Conservation (phyloP, 495 filamentous ascomycete species). For the Annulohypoxylon stygium region DNA sequence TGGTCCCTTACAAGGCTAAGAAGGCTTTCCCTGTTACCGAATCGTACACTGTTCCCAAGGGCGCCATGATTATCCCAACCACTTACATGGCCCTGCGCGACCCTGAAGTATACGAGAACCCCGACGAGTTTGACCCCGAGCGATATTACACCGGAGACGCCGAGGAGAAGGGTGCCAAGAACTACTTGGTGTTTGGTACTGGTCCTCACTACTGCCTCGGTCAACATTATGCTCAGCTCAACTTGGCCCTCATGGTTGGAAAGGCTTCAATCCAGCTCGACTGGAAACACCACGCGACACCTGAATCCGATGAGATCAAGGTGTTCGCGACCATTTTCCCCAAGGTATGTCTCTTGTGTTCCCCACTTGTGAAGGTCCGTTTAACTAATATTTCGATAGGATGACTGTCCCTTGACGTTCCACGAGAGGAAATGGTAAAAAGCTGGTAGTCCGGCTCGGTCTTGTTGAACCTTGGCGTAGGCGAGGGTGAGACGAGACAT, state of each 20-base stretch:
- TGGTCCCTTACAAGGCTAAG: constrained; percentile 97
- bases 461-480: neutral
- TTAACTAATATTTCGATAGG: constrained; percentile 58
- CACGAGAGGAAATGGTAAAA: constrained; percentile 59
- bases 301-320: constrained; percentile 90
- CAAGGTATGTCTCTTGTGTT: constrained; percentile 72
- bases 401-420: constrained; percentile 77
- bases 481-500: constrained; percentile 9
- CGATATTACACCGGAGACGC: constrained; percentile 92
- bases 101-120: constrained; percentile 89
- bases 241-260: constrained; percentile 91
- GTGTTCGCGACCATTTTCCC: constrained; percentile 99
- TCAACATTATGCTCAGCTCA: constrained; percentile 91
- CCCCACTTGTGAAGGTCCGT: neutral
- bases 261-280: constrained; percentile 92
- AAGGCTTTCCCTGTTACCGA: constrained; percentile 93
- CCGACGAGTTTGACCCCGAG: constrained; percentile 91
- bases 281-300: constrained; percentile 89
- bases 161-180: constrained; percentile 89
- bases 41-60: constrained; percentile 89
- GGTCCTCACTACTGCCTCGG: constrained; percentile 98
- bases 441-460: neutral
- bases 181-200: constrained; percentile 96
- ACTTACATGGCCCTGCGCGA: constrained; percentile 93
- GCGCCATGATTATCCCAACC: constrained; percentile 93